These are phyloP conservation scores for Kodamaea kaohsiungensis DNA, from an alignment of 805 yeast species.

Conservation along the genomic window DNA sequence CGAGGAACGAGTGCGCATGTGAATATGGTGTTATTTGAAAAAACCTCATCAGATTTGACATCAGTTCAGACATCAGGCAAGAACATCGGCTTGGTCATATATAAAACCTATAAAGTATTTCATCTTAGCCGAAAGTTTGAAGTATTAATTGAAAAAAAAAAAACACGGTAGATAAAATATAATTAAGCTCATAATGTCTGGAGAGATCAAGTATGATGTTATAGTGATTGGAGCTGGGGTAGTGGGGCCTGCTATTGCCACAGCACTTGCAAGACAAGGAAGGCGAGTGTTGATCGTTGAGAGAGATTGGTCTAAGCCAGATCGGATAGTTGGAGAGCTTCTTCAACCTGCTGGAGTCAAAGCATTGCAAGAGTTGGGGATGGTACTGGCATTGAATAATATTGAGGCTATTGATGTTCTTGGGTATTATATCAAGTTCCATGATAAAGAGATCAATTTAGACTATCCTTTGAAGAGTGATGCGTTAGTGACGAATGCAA, in stretches of 20 bases:
- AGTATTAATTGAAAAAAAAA: background rate
- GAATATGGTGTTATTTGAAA: conserved; percentile 3
- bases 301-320: conserved; percentile 90
- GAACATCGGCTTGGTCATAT: background rate
- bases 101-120: background rate
- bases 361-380: conserved; percentile 79
- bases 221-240: conserved; percentile 99
- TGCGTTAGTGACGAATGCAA: conserved; percentile 41
- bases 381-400: conserved; percentile 70
- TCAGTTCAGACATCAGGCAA: conserved; percentile 1
- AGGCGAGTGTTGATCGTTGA: conserved; percentile 78
- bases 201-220: conserved; percentile 60
- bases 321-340: conserved; percentile 95
- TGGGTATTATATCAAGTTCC: conserved; percentile 80
- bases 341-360: conserved; percentile 96
- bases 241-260: conserved; percentile 91
- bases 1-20: conserved; percentile 3
- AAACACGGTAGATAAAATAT: background rate
- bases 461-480: conserved; percentile 68
- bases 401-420: conserved; percentile 75
- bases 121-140: background rate
- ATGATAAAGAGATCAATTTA: conserved; percentile 56
- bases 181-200: background rate
- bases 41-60: conserved; percentile 1
- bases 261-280: conserved; percentile 88